A percentile compares a stretch with the other conserved stretches of the same genome.
These are phyloP conservation scores for Cicer judaicum DNA, from an alignment of 306 rosid genomes.

Conservation along the genomic window DNA sequence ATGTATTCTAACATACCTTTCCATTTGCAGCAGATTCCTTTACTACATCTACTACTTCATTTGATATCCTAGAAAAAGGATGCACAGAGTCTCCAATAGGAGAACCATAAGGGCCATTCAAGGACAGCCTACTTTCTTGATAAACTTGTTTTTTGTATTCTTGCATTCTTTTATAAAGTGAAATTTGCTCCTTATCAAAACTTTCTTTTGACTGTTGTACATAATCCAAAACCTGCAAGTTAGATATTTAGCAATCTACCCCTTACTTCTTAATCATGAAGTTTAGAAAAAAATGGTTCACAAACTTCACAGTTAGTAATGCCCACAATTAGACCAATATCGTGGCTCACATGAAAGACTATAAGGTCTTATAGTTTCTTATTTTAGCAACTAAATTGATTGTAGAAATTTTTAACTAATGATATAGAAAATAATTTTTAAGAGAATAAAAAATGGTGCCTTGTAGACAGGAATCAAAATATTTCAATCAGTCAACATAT, in stretches of 20 bases:
- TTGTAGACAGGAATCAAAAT: slow-evolving; percentile 14
- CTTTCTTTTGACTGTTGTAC: slow-evolving; percentile 70
- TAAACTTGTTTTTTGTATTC: slow-evolving; percentile 68
- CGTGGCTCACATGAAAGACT: slow-evolving; percentile 38
- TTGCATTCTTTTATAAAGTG: slow-evolving; percentile 68
- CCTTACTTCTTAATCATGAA: slow-evolving; percentile 21
- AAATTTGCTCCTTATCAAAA: slow-evolving; percentile 62
- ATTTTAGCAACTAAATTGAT: slow-evolving; percentile 32
- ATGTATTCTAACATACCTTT: slow-evolving; percentile 56
- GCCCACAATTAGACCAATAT: slow-evolving; percentile 26
- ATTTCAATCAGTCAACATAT: slow-evolving; percentile 18
- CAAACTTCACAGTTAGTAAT: slow-evolving; percentile 25
- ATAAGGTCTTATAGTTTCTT: slow-evolving; percentile 38
- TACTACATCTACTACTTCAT: slow-evolving; percentile 66
- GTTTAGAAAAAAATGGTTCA: slow-evolving; percentile 10
- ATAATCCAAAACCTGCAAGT: slow-evolving; percentile 67
- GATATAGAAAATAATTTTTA: slow-evolving; percentile 13
- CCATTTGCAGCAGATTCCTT: slow-evolving; percentile 77
- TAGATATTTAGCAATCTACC: slow-evolving; percentile 38
- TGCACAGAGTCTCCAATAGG: slow-evolving; percentile 55
- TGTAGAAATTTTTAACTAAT: neutral
- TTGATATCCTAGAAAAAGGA: slow-evolving; percentile 62
- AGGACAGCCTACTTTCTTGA: slow-evolving; percentile 61
- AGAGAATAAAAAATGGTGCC: slow-evolving; percentile 35
- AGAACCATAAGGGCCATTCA: slow-evolving; percentile 57